These are phyloP conservation scores for Dictyostelium discoideum DNA, from an alignment of 78 protist genomes.

Conservation along the genomic window DNA sequence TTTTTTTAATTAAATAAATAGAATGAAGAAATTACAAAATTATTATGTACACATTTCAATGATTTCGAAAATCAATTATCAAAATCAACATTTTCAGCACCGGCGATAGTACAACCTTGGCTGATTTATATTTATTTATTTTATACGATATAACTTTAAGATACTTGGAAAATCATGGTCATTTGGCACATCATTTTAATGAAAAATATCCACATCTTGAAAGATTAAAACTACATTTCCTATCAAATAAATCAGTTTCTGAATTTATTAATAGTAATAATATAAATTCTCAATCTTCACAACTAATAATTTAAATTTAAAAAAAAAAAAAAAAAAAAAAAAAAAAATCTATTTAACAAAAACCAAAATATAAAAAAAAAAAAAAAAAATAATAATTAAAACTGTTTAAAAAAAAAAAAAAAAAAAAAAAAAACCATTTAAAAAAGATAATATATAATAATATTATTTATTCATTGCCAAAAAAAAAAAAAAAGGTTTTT, in stretches of 20 bases:
- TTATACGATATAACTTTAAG: background rate
- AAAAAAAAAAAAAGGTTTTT: no score
- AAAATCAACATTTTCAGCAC: background rate
- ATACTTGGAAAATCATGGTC: background rate
- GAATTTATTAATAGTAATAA: background rate
- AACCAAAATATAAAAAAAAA: background rate
- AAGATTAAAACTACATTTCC: background rate
- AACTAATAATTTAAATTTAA: background rate
- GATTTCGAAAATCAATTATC: background rate
- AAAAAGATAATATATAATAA: background rate
- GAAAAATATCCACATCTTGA: background rate
- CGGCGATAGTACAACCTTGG: background rate
- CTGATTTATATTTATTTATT: constrained; percentile 1
- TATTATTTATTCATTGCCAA: background rate
- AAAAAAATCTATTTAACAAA: background rate
- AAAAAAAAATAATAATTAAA: background rate
- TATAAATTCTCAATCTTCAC: background rate
- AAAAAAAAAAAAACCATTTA: no score
- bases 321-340: background rate
- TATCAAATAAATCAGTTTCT: background rate
- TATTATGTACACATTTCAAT: background rate
- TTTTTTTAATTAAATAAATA: background rate
- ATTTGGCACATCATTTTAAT: background rate
- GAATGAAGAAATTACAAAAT: background rate
- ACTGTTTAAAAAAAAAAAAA: no score